A percentile compares a stretch with the other conserved stretches of the same genome.
Evolutionary conservation across 1,284 basidiomycete genomes (phyloP).

Genomic region (Xerocomus alliaceus): DNA sequence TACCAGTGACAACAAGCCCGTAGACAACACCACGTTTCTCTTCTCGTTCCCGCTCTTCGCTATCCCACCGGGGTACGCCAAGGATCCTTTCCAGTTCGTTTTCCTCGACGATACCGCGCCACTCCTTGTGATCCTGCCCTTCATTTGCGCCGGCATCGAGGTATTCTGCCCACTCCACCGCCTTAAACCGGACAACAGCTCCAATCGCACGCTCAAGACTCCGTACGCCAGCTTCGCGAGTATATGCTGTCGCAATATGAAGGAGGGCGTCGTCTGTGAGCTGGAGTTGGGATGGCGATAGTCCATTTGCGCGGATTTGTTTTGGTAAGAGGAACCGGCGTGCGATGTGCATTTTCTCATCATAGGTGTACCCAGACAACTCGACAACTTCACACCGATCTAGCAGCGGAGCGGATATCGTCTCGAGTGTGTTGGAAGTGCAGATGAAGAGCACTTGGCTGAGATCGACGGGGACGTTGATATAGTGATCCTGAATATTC

Average conservation of each 20-base stretch:
- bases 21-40: slow-evolving; percentile 78
- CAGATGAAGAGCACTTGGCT: slow-evolving; percentile 90
- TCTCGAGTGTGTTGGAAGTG: slow-evolving; percentile 86
- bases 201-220: slow-evolving; percentile 89
- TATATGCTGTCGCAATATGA: slow-evolving; percentile 79
- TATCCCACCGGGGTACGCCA: slow-evolving; percentile 82
- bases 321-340: slow-evolving; percentile 86
- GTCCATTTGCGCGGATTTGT: slow-evolving; percentile 76
- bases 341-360: slow-evolving; percentile 91
- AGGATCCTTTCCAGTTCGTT: slow-evolving; percentile 85
- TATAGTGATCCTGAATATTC: slow-evolving; percentile 78
- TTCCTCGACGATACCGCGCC: slow-evolving; percentile 69
- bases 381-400: slow-evolving; percentile 78
- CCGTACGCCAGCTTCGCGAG: slow-evolving; percentile 91
- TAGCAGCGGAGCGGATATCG: slow-evolving; percentile 83
- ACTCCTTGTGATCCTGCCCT: slow-evolving; percentile 46
- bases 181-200: slow-evolving; percentile 84
- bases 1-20: slow-evolving; percentile 87
- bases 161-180: slow-evolving; percentile 85
- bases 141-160: slow-evolving; percentile 52
- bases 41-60: slow-evolving; percentile 77
- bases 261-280: slow-evolving; percentile 74
- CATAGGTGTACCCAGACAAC: slow-evolving; percentile 84
- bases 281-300: slow-evolving; percentile 58
- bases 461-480: slow-evolving; percentile 89